Conservation (phyloP, 768 basidiomycete species). For the Boletellus emodensis region DNA sequence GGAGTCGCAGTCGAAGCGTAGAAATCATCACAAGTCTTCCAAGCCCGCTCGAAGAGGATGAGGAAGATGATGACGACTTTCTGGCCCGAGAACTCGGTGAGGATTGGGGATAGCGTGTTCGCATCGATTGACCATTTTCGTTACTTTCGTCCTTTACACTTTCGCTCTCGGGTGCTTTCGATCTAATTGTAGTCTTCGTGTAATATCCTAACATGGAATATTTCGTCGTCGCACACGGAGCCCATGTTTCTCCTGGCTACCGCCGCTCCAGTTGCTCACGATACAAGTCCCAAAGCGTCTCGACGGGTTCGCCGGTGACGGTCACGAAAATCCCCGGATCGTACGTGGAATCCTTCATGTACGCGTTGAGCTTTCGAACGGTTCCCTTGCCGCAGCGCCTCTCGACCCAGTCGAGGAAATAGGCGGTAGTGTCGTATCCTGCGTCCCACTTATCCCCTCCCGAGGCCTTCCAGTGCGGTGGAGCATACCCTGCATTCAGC, state of each 20-base stretch:
- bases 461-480: slow-evolving; percentile 66
- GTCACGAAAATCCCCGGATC: slow-evolving; percentile 49
- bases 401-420: slow-evolving; percentile 70
- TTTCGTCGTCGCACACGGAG: neutral
- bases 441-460: slow-evolving; percentile 61
- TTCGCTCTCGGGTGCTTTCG: slow-evolving; percentile 13
- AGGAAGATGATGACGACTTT: slow-evolving; percentile 62
- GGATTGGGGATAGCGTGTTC: slow-evolving; percentile 59
- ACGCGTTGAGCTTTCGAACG: slow-evolving; percentile 54
- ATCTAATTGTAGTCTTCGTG: slow-evolving; percentile 19
- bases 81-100: slow-evolving; percentile 76
- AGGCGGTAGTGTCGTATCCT: slow-evolving; percentile 72
- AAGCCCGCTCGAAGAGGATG: slow-evolving; percentile 42
- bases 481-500: slow-evolving; percentile 49
- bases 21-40: slow-evolving; percentile 9
- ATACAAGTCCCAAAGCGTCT: slow-evolving; percentile 58
- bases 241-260: neutral
- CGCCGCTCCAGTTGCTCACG: slow-evolving; percentile 34
- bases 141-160: neutral
- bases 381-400: slow-evolving; percentile 48
- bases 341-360: slow-evolving; percentile 48
- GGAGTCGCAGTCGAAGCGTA: slow-evolving; percentile 24
- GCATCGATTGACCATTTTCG: neutral
- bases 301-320: slow-evolving; percentile 49
- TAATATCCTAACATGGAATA: slow-evolving; percentile 16